These are phyloP conservation scores for Arthrobotrys sphaeroides DNA, from an alignment of 2,329 filamentous ascomycete genomes.

Conservation along the genomic window DNA sequence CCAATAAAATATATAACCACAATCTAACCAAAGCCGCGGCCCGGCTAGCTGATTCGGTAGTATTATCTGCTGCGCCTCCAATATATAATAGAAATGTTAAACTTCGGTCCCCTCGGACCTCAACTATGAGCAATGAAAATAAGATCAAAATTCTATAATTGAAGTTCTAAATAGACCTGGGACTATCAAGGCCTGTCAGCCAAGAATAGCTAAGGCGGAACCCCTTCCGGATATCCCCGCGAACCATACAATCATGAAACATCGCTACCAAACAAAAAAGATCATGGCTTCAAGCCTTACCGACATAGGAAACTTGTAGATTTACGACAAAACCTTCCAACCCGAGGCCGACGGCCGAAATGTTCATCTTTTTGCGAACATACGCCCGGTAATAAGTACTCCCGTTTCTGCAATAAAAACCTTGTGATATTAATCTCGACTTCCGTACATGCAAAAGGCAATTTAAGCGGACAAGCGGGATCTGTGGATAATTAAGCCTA, in stretches of 20 bases:
- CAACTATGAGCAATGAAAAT: not conserved
- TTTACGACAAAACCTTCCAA: not conserved
- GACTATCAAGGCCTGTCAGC: not conserved
- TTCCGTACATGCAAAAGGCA: not conserved
- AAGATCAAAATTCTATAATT: not conserved
- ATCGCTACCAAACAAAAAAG: conserved; percentile 27
- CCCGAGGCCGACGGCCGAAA: conserved; percentile 14
- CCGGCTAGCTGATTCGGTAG: not conserved
- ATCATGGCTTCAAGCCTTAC: not conserved
- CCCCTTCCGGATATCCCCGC: conserved; percentile 35
- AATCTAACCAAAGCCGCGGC: not conserved
- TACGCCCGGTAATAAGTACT: too few species aligned
- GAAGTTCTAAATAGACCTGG: not conserved
- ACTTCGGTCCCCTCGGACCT: not conserved
- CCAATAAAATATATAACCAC: conserved; percentile 27
- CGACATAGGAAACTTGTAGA: not conserved
- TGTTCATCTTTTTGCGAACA: too few species aligned
- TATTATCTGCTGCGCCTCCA: conserved; percentile 8
- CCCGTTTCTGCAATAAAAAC: conserved; percentile 9
- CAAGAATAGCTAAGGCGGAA: conserved; percentile 43
- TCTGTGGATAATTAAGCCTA: conserved; percentile 10
- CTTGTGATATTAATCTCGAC: not conserved
- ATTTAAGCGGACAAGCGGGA: not conserved
- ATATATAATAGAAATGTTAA: not conserved
- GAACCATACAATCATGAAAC: conserved; percentile 18